Percentiles rank a stretch among this genome's conserved stretches.
These are phyloP conservation scores for Salvia miltiorrhiza DNA, from an alignment of 257 asterid genomes.

Conservation along the genomic window DNA sequence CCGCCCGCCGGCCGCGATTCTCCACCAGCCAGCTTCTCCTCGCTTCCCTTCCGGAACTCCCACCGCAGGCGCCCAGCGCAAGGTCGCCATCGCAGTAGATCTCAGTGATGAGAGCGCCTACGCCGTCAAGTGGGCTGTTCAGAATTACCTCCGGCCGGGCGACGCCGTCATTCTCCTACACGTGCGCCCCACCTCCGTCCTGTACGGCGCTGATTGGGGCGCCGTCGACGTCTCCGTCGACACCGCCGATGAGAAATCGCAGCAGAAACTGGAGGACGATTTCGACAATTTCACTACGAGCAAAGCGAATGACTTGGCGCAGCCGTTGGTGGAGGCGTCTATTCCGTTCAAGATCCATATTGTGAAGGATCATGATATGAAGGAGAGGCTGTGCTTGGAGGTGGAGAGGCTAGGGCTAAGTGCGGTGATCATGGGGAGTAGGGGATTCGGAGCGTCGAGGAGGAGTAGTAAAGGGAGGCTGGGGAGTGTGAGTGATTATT, in stretches of 20 bases:
- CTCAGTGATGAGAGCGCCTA: slow-evolving; percentile 73
- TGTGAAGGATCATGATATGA: slow-evolving; percentile 85
- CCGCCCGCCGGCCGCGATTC: slow-evolving; percentile 43
- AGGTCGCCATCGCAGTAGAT: slow-evolving; percentile 73
- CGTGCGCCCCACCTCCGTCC: slow-evolving; percentile 56
- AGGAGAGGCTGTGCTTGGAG: slow-evolving; percentile 82
- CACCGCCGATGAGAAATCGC: slow-evolving; percentile 48
- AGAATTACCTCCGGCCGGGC: slow-evolving; percentile 70
- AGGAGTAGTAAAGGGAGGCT: slow-evolving; percentile 59
- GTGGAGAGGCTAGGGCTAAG: slow-evolving; percentile 79
- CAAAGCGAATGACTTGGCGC: slow-evolving; percentile 63
- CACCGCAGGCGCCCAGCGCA: slow-evolving; percentile 50
- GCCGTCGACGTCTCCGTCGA: slow-evolving; percentile 41
- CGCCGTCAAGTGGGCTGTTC: slow-evolving; percentile 76
- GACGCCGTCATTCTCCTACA: slow-evolving; percentile 80
- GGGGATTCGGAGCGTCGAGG: slow-evolving; percentile 72
- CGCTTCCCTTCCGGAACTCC: slow-evolving; percentile 54
- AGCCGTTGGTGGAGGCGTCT: slow-evolving; percentile 57
- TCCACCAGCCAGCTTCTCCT: slow-evolving; percentile 67
- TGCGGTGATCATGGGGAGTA: slow-evolving; percentile 79
- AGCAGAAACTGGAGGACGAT: slow-evolving; percentile 65
- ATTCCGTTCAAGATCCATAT: slow-evolving; percentile 72
- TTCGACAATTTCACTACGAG: slow-evolving; percentile 58
- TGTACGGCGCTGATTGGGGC: slow-evolving; percentile 79
- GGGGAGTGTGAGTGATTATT: slow-evolving; percentile 80